These are phyloP conservation scores for Globisporangium apiculatum DNA, from an alignment of 352 stramenopile species.

Conservation along the genomic window DNA sequence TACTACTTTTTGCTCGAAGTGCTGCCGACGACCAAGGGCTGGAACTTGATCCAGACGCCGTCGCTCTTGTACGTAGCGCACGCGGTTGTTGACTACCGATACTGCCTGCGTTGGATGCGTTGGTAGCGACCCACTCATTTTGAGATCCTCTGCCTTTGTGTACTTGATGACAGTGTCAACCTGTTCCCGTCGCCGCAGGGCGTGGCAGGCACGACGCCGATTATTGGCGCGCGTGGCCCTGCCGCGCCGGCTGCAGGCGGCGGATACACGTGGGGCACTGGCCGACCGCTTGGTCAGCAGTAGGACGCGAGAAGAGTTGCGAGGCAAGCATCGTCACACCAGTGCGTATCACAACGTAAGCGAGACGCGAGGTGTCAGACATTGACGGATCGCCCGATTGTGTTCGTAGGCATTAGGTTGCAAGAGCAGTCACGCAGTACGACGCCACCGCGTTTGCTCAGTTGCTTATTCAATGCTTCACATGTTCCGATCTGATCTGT, in stretches of 20 bases:
- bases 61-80: constrained; percentile 61
- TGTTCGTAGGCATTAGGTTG: too few species aligned
- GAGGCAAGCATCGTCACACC: too few species aligned
- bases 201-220: constrained; percentile 36
- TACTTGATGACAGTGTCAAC: constrained; percentile 22
- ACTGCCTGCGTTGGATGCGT: neutral
- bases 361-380: too few species aligned
- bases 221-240: constrained; percentile 44
- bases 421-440: too few species aligned
- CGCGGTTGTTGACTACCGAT: neutral
- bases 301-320: neutral
- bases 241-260: constrained; percentile 20
- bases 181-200: constrained; percentile 59
- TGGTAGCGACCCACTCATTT: neutral
- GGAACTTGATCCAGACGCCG: constrained; percentile 78
- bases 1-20: constrained; percentile 90
- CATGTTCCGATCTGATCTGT: too few species aligned
- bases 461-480: too few species aligned
- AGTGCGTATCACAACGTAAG: too few species aligned
- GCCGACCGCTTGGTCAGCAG: constrained; percentile 36
- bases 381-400: too few species aligned
- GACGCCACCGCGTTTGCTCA: too few species aligned
- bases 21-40: constrained; percentile 77
- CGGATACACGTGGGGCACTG: constrained; percentile 67
- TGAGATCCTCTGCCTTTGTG: too few species aligned